Conservation (phyloP, 2,329 filamentous ascomycete genomes). For the Hypoxylon sp. region DNA sequence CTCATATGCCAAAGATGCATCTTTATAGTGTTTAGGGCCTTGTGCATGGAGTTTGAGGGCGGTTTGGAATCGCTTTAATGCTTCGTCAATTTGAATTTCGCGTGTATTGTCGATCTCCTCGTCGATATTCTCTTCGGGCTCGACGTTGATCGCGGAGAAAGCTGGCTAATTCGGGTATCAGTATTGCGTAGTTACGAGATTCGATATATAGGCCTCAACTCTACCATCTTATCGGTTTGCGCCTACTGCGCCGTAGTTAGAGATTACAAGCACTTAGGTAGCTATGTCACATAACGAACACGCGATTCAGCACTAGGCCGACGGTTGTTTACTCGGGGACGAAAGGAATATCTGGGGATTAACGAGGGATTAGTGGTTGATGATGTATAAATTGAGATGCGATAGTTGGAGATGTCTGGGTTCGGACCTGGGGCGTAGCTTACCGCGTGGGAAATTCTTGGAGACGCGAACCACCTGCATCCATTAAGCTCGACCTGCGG, state of each 20-base stretch:
- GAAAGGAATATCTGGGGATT: neutral
- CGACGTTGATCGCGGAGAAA: slow-evolving; percentile 93
- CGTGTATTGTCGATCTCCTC: slow-evolving; percentile 96
- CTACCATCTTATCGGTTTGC: slow-evolving; percentile 36
- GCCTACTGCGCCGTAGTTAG: slow-evolving; percentile 20
- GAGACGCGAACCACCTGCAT: slow-evolving; percentile 23
- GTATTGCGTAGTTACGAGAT: neutral
- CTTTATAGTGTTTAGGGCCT: slow-evolving; percentile 80
- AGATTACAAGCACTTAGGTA: neutral
- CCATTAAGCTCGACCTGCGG: slow-evolving; percentile 10
- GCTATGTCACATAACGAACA: slow-evolving; percentile 25
- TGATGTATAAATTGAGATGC: slow-evolving; percentile 6
- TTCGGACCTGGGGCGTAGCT: neutral
- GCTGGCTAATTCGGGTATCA: slow-evolving; percentile 63
- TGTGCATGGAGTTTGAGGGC: slow-evolving; percentile 93
- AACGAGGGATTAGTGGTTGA: too few species aligned
- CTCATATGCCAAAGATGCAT: slow-evolving; percentile 86
- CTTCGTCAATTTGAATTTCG: slow-evolving; percentile 96
- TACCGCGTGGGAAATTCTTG: slow-evolving; percentile 14
- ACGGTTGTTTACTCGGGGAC: neutral
- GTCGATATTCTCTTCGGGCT: slow-evolving; percentile 90
- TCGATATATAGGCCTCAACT: neutral
- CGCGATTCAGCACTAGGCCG: neutral
- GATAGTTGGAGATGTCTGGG: neutral
- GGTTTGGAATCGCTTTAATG: slow-evolving; percentile 92